These are phyloP conservation scores for Lipomyces sp. DNA, from an alignment of 805 yeast genomes.

Conservation along the genomic window DNA sequence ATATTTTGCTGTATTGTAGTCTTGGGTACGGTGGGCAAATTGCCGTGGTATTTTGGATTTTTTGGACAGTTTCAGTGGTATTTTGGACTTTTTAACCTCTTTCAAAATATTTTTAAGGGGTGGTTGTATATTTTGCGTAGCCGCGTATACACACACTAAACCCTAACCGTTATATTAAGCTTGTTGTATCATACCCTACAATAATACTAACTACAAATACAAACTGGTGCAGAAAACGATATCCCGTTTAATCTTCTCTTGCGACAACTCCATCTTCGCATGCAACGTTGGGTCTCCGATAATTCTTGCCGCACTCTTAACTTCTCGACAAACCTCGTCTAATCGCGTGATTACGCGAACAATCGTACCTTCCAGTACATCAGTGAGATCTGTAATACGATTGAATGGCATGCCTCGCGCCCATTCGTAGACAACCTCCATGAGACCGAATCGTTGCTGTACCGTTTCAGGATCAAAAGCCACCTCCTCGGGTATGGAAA, in stretches of 20 bases:
- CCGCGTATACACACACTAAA: too few species aligned
- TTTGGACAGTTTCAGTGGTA: too few species aligned
- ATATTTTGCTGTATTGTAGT: too few species aligned
- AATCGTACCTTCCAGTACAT: conserved; percentile 94
- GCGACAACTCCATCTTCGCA: conserved; percentile 87
- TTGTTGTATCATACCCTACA: too few species aligned
- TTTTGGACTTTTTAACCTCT: too few species aligned
- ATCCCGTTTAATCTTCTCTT: conserved; percentile 93
- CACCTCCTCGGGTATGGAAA: conserved; percentile 74
- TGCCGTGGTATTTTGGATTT: too few species aligned
- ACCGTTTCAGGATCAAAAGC: conserved; percentile 69
- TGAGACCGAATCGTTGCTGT: conserved; percentile 71
- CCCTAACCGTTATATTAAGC: too few species aligned
- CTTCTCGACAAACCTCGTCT: conserved; percentile 95
- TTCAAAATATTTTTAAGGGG: too few species aligned
- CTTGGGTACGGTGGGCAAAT: too few species aligned
- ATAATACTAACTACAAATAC: conserved; percentile 57
- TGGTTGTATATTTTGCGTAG: too few species aligned
- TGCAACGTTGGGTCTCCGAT: conserved; percentile 93
- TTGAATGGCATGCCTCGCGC: conserved; percentile 91
- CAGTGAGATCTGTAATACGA: conserved; percentile 86
- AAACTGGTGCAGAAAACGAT: conserved; percentile 96
- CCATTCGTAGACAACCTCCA: conserved; percentile 97
- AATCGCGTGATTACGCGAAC: conserved; percentile 92
- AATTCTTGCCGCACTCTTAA: conserved; percentile 88